A percentile compares a stretch with the other conserved stretches of the same genome.
phyloP scores from a whole-genome alignment of 2,329 filamentous ascomycete genomes.

The Epichloe sylvatica region DNA sequence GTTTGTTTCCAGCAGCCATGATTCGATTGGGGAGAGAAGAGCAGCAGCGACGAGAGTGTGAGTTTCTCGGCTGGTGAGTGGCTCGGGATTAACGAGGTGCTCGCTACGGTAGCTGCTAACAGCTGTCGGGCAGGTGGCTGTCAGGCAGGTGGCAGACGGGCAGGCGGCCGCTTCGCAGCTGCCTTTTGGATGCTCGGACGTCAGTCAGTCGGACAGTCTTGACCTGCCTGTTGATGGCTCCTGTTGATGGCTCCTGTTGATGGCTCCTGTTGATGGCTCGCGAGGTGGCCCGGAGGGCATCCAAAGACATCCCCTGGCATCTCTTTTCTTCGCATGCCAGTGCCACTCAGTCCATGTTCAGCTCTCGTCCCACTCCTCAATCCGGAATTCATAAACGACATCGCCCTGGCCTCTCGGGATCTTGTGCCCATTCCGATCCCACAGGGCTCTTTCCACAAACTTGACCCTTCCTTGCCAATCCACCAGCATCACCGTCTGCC shows the following conservation, averaged over 20 bases:
- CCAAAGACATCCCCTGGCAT: not conserved
- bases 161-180: not conserved
- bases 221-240: no score
- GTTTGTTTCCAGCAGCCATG: not conserved
- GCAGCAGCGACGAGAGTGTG: not conserved
- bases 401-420: constrained; percentile 42
- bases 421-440: constrained; percentile 41
- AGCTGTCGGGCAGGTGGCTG: constrained; percentile 5
- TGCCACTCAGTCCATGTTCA: not conserved
- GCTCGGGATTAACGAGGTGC: not conserved
- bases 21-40: not conserved
- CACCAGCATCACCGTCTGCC: constrained; percentile 48
- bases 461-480: constrained; percentile 49
- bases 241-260: no score
- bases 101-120: not conserved
- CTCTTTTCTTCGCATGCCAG: no score
- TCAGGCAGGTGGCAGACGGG: not conserved
- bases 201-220: not conserved
- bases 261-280: no score
- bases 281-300: no score
- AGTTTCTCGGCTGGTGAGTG: not conserved
- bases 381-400: constrained; percentile 38
- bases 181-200: not conserved
- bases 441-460: constrained; percentile 45
- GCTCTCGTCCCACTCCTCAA: constrained; percentile 36